Evolutionary conservation across 1,284 basidiomycete genomes (phyloP), one percentile per base, ranked within the genome.

Genomic region (Pseudozyma sp.): DNA sequence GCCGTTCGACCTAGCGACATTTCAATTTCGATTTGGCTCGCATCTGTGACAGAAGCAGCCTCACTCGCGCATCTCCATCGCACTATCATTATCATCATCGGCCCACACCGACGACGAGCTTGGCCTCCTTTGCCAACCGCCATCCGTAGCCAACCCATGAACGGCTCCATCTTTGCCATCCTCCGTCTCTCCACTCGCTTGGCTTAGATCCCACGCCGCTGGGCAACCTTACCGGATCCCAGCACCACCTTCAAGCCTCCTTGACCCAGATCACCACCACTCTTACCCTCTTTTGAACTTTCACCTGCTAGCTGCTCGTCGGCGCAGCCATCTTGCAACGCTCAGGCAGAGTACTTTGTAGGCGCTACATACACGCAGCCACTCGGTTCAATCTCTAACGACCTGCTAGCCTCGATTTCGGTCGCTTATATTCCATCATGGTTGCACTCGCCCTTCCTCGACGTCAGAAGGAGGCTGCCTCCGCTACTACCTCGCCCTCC

Each of bases 121-220:
- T 68, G 69, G 64, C 68, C 72, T 76, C 64, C 47, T 18, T 51
- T 76, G 67, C 63, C 75, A 65, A 63, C 54, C 60, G 53, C 59
- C 53, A 12, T 54, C 51, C 53, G 69, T 76, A 76, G 73, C 73
- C 73, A 76, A 76, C 73, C 59, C 68, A 76, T 76, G 73, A 65
- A 63, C 69, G 64, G 59, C 59, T 56, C 51, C 60, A 62, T 59
- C 51, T 57, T 64, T 54, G 61, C 59, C 48, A 58, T 73, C 49
- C 61, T 69, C 58, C 65, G 54, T 64, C 70, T 68, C 58, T 73
- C 64, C 65, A 68, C 60, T 65, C 58, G 61, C 65, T 65, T 69
- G 61, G 70, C 70, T 73, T 73, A 66, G 69, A 68, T 69, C 61
- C 61, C 65, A 64, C 65, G 70, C 65, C 59, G 65, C 70, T 72